Evolutionary conservation across 2,329 filamentous ascomycete genomes (phyloP).

Genomic region (Arthroderma sp.): DNA sequence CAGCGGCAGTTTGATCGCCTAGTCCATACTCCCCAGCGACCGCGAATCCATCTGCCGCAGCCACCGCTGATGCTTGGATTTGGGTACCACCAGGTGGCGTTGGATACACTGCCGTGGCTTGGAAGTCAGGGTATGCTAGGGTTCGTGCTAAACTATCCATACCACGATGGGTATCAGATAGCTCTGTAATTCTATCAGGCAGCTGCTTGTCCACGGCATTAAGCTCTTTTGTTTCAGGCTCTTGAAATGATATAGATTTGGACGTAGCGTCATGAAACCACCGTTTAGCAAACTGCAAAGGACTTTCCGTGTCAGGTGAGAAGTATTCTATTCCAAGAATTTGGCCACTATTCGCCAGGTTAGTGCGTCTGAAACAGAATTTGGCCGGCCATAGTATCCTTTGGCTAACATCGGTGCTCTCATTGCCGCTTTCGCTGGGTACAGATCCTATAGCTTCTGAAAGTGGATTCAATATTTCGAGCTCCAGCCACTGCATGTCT

Average conservation of each 20-base stretch:
- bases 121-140: constrained; percentile 28
- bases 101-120: constrained; percentile 37
- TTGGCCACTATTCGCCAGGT: constrained; percentile 10
- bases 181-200: constrained; percentile 14
- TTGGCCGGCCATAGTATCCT: constrained; percentile 33
- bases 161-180: constrained; percentile 17
- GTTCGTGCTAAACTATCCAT: constrained; percentile 28
- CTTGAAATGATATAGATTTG: constrained; percentile 10
- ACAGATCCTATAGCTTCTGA: constrained; percentile 5
- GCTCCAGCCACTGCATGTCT: constrained; percentile 27
- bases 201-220: constrained; percentile 11
- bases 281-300: constrained; percentile 30
- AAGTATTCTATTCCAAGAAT: constrained; percentile 12
- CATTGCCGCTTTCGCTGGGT: constrained; percentile 10
- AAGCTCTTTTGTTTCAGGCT: constrained; percentile 7
- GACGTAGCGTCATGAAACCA: constrained; percentile 24
- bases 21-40: neutral
- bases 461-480: constrained; percentile 22
- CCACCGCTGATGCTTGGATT: neutral
- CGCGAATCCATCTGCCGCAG: neutral
- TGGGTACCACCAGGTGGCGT: constrained; percentile 33
- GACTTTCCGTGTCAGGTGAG: constrained; percentile 18
- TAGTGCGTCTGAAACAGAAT: constrained; percentile 28
- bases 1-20: neutral
- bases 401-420: constrained; percentile 23